These are phyloP conservation scores for Hanseniaspora gamundiae DNA, from an alignment of 1,139 yeast genomes.

Conservation along the genomic window DNA sequence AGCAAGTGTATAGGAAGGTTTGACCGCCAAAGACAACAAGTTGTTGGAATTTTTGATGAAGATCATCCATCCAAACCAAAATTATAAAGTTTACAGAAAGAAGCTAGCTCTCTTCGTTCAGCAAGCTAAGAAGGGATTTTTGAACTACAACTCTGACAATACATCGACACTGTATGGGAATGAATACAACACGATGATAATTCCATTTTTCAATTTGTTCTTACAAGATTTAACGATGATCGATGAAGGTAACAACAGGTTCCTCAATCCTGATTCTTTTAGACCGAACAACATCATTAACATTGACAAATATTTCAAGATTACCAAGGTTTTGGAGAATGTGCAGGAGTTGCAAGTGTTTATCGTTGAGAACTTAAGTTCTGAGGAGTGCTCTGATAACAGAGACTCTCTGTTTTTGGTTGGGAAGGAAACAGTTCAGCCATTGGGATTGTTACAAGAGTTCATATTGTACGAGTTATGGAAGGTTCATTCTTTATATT, in stretches of 20 bases:
- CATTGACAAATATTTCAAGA: conserved; percentile 69
- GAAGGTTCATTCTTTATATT: conserved; percentile 52
- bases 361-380: conserved; percentile 16
- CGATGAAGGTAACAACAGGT: conserved; percentile 74
- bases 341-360: conserved; percentile 66
- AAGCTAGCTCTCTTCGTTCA: conserved; percentile 46
- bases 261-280: conserved; percentile 48
- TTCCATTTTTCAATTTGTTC: conserved; percentile 77
- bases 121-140: conserved; percentile 2
- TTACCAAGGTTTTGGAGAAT: conserved; percentile 65
- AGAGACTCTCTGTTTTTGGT: conserved; percentile 22
- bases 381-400: conserved; percentile 10
- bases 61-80: conserved; percentile 73
- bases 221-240: conserved; percentile 81
- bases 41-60: conserved; percentile 56
- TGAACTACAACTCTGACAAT: neutral
- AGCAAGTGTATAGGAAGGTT: conserved; percentile 48
- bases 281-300: conserved; percentile 40
- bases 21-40: conserved; percentile 54
- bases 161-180: conserved; percentile 16
- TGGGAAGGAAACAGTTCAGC: conserved; percentile 18
- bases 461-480: conserved; percentile 54
- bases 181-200: conserved; percentile 53
- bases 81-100: conserved; percentile 62
- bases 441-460: conserved; percentile 36